Evolutionary conservation across 2,329 filamentous ascomycete species (phyloP).

Genomic region (Ceratocystis diversiconidia): DNA sequence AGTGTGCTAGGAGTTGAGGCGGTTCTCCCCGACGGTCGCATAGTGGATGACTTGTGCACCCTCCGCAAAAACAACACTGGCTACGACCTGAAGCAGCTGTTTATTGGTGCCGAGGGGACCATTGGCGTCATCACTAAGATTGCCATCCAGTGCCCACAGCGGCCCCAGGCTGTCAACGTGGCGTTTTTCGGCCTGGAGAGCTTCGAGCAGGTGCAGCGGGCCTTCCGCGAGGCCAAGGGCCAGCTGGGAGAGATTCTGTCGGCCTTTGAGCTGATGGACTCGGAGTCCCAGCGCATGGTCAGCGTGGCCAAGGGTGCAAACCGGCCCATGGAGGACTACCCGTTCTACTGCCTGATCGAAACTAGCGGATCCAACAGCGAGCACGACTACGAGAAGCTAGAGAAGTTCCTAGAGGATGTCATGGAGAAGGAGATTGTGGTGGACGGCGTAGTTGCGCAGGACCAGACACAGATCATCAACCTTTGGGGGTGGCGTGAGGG

Average conservation of each 20-base stretch:
- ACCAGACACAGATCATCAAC: conserved; percentile 73
- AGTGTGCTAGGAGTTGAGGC: conserved; percentile 86
- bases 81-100: conserved; percentile 92
- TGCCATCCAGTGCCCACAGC: conserved; percentile 76
- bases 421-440: conserved; percentile 75
- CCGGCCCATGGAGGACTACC: conserved; percentile 70
- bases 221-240: conserved; percentile 77
- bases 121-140: conserved; percentile 87
- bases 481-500: conserved; percentile 92
- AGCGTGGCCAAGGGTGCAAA: conserved; percentile 60
- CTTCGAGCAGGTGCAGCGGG: conserved; percentile 74
- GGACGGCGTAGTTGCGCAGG: conserved; percentile 84
- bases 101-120: conserved; percentile 90
- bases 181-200: conserved; percentile 86
- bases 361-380: conserved; percentile 90
- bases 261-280: conserved; percentile 96
- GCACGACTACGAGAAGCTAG: conserved; percentile 84
- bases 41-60: conserved; percentile 75
- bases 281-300: conserved; percentile 64
- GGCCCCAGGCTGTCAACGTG: conserved; percentile 79
- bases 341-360: conserved; percentile 94
- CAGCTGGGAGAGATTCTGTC: conserved; percentile 92
- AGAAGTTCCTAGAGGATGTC: conserved; percentile 78
- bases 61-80: conserved; percentile 98
- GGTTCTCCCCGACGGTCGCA: conserved; percentile 82